Conservation (phyloP, 441 rosid genomes). For the Jatropha multifida region DNA sequence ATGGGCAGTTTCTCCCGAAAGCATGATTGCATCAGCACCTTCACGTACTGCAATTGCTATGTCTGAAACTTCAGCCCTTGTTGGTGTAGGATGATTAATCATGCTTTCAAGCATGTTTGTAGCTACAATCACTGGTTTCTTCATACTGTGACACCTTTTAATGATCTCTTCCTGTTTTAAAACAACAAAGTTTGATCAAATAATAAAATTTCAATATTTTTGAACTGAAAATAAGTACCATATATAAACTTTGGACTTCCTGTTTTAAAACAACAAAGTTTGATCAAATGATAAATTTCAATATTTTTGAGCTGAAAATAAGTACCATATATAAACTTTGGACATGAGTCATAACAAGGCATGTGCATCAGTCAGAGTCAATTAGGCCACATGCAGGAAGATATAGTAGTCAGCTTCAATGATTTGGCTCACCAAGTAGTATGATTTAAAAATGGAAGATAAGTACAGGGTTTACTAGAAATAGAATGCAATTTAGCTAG, state of each 20-base stretch:
- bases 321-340: neutral
- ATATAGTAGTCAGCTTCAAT: neutral
- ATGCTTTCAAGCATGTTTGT: conserved; percentile 99
- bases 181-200: conserved; percentile 12
- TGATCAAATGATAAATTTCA: neutral
- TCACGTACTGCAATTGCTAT: conserved; percentile 96
- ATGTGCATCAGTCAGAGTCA: neutral
- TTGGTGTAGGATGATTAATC: conserved; percentile 97
- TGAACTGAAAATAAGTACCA: neutral
- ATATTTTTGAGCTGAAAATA: neutral
- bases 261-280: conserved; percentile 33
- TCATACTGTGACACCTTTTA: conserved; percentile 81
- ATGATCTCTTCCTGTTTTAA: conserved; percentile 79
- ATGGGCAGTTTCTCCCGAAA: conserved; percentile 99
- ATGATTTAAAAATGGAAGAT: neutral
- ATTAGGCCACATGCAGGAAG: neutral
- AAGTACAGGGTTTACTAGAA: neutral
- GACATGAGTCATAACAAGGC: neutral
- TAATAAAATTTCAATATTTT: neutral
- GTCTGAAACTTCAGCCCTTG: conserved; percentile 99
- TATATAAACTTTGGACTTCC: conserved; percentile 40
- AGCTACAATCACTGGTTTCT: conserved; percentile 92
- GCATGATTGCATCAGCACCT: conserved; percentile 97
- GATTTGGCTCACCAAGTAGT: neutral
- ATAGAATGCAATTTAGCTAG: neutral